Base-by-base conservation (phyloP, 441 rosid species). In the Pelargonium fulgidum region DNA sequence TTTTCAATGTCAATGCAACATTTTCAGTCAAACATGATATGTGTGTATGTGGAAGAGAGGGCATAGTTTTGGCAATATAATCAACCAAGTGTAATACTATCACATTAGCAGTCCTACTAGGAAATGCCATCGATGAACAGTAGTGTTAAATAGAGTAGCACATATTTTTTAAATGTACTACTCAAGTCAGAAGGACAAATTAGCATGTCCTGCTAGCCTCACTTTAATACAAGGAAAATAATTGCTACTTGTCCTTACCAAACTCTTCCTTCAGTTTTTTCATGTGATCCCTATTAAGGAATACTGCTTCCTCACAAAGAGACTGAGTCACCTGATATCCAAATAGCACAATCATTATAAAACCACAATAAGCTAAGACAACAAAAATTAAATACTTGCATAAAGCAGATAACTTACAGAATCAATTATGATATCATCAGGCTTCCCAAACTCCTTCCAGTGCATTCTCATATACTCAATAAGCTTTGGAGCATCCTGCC, bases 401-500 rank as follows among this genome's bases (percentile, higher is more conserved):
- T 56, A 11, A 77, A 67, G 64, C 26, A 59, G 47, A 67, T 42
- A 70, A 71, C 96, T 85, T 81, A 89, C 90, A 64, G 80, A 71
- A 67, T 82, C 86, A 75, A 74, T 62, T 44, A 70, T 72, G 8
- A 71, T 4, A 72, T 61, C 66, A 39, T 76, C 81, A 2, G 83
- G 71, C 73, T 78, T 79, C 76, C 74, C 79, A 75, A 85, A 80
- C 68, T 83, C 90, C 74, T 76, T 70, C 62, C 70, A 45, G 74
- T 81, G 73, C 66, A 65, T 72, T 68, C 56, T 81, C 78, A 94
- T 24, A 84, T 83, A 94, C 71, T 79, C 78, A 44, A 72, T 75
- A 70, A 94, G 79, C 78, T 87, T 87, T 52, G 94, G 85, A 73
- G 82, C 88, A 81, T 94, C 98, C 81, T 85, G 87, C 75, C 87